Base-by-base conservation (phyloP, 495 filamentous ascomycete species). In the Sabuloglossum arenarium region DNA sequence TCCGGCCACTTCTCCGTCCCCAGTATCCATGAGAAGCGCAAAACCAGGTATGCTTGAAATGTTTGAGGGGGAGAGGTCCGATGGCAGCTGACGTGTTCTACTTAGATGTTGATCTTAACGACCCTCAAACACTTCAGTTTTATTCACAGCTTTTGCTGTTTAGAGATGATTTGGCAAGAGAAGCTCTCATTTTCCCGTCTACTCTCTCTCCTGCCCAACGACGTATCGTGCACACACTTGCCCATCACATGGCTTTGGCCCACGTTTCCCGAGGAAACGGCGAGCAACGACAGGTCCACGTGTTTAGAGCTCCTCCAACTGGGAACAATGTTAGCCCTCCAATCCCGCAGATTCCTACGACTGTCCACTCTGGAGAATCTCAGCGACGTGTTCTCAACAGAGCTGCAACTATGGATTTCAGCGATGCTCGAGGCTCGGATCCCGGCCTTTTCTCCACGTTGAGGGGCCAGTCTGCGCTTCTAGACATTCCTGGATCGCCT, bases 351-450 rank as follows among this genome's bases (percentile, higher is more conserved):
- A 62, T 69, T 60, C 69, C 56, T 0, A 54, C 79, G 54, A 66
- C 72, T 11, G 78, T 80, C 34, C 84, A 84, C 51, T 76, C 78
- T 19, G 73, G 77, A 55, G 87, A 96, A 58, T 76, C 79, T 31
- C 79, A 80, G 56, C 78, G 88, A 55, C 85, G 89, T 31, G 83
- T 79, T 14, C 72, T 98, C 32, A 91, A 88, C 71, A 85, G 91
- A 29, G 88, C 91, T 21, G 93, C 91, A 31, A 98, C 91, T n/a
- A 94, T 93, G 62, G 90, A 97, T 69, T 98, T 98, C 69, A 88
- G 85, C 61, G 91, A 96, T 65, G 80, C 86, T 34, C 84, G 89
- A 6, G 81, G 75, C 25, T 78, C 77, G 47, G 80, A 82, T 23
- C 73, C 74, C 34, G 75, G 77, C 46, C 74, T 84, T 60, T 86